Evolutionary conservation across 805 yeast species (phyloP).

Genomic region (Wickerhamomyces strasburgensis): DNA sequence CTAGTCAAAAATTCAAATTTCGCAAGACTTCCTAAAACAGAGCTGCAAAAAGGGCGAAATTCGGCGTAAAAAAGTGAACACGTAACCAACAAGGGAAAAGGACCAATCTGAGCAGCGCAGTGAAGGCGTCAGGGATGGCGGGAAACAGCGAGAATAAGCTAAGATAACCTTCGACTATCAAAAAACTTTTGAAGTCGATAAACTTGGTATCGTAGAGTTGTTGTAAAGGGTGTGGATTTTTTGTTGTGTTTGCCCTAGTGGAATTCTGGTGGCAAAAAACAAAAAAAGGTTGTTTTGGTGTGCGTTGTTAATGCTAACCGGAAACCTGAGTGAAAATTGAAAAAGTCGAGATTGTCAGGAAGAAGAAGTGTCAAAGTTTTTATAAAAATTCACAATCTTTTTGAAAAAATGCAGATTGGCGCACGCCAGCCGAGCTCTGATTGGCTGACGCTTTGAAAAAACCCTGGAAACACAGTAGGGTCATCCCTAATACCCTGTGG

Average conservation of each 20-base stretch:
- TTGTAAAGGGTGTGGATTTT: neutral
- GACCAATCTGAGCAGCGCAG: conserved; percentile 25
- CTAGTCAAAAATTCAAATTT: neutral
- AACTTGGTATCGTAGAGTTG: no score
- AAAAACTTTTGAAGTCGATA: no score
- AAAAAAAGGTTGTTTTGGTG: neutral
- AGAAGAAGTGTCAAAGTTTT: neutral
- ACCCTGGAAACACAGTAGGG: no score
- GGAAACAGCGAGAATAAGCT: no score
- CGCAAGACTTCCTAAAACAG: conserved; percentile 4
- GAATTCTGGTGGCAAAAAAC: neutral
- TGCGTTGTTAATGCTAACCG: neutral
- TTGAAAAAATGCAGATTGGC: no score
- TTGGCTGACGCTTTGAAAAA: no score
- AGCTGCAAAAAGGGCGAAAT: conserved; percentile 2
- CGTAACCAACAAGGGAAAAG: conserved; percentile 13
- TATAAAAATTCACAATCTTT: neutral
- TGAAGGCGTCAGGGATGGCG: conserved; percentile 25
- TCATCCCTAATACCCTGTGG: no score
- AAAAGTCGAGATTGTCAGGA: neutral
- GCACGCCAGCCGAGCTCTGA: no score
- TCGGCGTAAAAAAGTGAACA: conserved; percentile 5
- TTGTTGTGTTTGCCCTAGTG: neutral
- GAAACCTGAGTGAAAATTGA: neutral
- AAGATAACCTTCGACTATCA: no score